Conservation (phyloP, 768 basidiomycete genomes). For the Boletus rex-veris region DNA sequence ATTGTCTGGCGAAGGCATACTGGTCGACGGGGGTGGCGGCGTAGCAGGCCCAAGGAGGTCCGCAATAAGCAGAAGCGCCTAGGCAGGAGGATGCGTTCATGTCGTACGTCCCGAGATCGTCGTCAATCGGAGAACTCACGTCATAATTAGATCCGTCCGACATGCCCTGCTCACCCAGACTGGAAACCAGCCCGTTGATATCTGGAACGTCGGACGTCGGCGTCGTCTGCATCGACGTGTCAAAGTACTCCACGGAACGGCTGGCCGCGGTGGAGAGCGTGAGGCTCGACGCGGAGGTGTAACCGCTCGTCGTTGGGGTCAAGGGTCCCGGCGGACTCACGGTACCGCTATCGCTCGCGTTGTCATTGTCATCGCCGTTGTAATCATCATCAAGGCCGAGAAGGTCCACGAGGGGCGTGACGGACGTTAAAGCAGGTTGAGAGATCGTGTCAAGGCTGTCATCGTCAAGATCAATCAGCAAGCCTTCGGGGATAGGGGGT, state of each 20-base stretch:
- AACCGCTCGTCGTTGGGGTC: conserved; percentile 29
- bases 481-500: conserved; percentile 45
- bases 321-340: conserved; percentile 32
- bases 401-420: conserved; percentile 22
- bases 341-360: conserved; percentile 30
- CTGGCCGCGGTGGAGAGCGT: conserved; percentile 25
- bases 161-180: conserved; percentile 43
- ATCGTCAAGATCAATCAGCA: conserved; percentile 56
- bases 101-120: conserved; percentile 18
- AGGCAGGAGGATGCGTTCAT: conserved; percentile 21
- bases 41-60: conserved; percentile 59
- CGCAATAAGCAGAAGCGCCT: conserved; percentile 59
- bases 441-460: conserved; percentile 27
- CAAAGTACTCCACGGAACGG: conserved; percentile 26
- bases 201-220: conserved; percentile 46
- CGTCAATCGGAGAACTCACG: conserved; percentile 43
- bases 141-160: conserved; percentile 59
- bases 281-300: conserved; percentile 27
- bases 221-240: conserved; percentile 30
- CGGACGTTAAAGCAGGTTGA: conserved; percentile 5
- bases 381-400: conserved; percentile 21
- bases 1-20: conserved; percentile 4
- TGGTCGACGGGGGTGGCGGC: conserved; percentile 11
- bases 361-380: conserved; percentile 20
- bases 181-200: conserved; percentile 58